These are phyloP conservation scores for Teunomyces pallodes DNA, from an alignment of 805 yeast species.

Conservation along the genomic window DNA sequence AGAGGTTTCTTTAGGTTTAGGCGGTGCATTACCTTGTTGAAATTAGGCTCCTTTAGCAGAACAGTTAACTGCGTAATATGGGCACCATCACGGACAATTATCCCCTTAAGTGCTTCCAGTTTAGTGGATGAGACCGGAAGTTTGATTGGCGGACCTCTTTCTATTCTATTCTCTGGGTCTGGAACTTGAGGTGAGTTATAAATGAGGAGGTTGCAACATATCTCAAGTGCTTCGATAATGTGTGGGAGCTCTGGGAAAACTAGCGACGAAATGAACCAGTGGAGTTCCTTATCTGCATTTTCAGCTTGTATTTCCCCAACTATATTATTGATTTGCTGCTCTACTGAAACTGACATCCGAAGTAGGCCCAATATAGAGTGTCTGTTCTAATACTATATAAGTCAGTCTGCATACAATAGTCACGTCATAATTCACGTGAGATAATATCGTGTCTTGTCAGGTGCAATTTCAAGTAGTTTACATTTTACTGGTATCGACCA, in stretches of 20 bases:
- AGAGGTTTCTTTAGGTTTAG: conserved; percentile 30
- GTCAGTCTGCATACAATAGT: not conserved
- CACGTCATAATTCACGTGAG: not conserved
- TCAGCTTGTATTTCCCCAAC: conserved; percentile 1
- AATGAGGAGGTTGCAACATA: conserved; percentile 34
- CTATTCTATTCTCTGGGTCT: conserved; percentile 21
- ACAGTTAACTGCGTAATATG: conserved; percentile 49
- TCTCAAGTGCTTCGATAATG: conserved; percentile 35
- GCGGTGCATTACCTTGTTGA: conserved; percentile 30
- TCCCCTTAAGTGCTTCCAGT: conserved; percentile 59
- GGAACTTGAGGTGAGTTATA: conserved; percentile 38
- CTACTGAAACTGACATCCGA: not conserved
- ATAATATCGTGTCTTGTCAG: not conserved
- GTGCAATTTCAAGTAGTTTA: not conserved
- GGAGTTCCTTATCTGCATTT: conserved; percentile 26
- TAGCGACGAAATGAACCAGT: conserved; percentile 26
- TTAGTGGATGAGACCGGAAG: conserved; percentile 57
- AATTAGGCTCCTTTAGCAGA: conserved; percentile 34
- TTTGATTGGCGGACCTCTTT: conserved; percentile 44
- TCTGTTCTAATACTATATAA: too few species aligned
- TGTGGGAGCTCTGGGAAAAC: conserved; percentile 31
- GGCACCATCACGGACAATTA: conserved; percentile 54
- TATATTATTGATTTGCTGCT: conserved; percentile 9
- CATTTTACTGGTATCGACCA: not conserved
- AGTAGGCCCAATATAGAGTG: too few species aligned